Evolutionary conservation across 371 early-diverging fungal species (phyloP).

Genomic region (Chytridiales sp.): DNA sequence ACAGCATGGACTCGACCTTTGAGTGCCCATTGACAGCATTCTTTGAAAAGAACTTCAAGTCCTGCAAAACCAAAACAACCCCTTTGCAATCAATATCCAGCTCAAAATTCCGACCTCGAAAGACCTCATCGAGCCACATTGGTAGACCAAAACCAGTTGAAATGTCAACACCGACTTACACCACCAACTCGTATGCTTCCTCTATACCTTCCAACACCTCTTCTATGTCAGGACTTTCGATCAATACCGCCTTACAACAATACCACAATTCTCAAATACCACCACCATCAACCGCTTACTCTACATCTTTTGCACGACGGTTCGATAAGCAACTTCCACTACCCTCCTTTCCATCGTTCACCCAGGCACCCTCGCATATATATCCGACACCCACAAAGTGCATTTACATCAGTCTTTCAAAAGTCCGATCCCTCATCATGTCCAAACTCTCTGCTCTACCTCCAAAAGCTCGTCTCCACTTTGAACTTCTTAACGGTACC

Average conservation of each 20-base stretch:
- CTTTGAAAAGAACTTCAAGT: conserved; percentile 7
- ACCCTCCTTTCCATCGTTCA: neutral
- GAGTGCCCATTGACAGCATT: conserved; percentile 14
- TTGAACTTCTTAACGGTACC: conserved; percentile 22
- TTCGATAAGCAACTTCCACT: neutral
- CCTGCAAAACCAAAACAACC: neutral
- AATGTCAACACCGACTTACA: too few species aligned
- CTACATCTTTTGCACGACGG: neutral
- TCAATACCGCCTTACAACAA: neutral
- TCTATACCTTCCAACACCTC: too few species aligned
- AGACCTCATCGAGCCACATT: too few species aligned
- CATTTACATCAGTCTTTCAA: conserved; percentile 1
- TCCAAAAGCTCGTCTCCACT: conserved; percentile 10
- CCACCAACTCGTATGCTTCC: too few species aligned
- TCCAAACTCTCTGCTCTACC: neutral
- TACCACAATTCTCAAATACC: neutral
- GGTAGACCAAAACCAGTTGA: too few species aligned
- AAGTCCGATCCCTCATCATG: neutral
- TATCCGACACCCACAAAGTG: neutral
- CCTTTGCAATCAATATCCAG: neutral
- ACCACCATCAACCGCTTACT: neutral
- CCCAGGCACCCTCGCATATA: neutral
- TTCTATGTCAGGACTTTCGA: too few species aligned
- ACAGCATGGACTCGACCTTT: neutral
- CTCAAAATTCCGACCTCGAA: neutral